Evolutionary conservation across 2,329 filamentous ascomycete genomes (phyloP), one percentile per base, ranked within the genome.

Genomic region (Aspergillus piperis): DNA sequence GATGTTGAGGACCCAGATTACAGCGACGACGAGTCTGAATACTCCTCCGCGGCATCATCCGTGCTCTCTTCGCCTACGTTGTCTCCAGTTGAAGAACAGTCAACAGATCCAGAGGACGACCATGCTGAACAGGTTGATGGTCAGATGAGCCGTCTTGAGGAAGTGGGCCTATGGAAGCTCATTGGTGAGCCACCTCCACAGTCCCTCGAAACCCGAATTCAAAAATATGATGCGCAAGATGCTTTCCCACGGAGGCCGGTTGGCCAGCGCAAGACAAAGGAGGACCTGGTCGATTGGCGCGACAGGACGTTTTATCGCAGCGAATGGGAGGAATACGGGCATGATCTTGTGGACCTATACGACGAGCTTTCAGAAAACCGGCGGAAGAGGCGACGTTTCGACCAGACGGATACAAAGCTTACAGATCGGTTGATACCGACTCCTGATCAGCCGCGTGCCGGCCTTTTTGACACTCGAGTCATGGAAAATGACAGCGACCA

Each of bases 51-150:
- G 25, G 25, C 17, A 11, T 30, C 23, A 8, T 30, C 52, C 10
- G 6, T 19, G 11, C 38, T n/a, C 38, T 41, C 38, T 8, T 41
- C 32, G 8, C 25, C 15, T 27, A 19, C 23, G 15, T n/a, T 17
- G 5, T 50, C 27, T 27, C n/a, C 15, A 8, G 52, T 59, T 3
- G 61, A 61, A 19, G 54, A 64, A 21, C 42, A 55, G 13, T 60
- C 59, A n/a, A 62, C 70, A 36, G 70, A 76, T 42, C 62, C 65
- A 2, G 77, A 82, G 69, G 78, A 81, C 36, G 64, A 69, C 3
- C 80, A 82, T 63, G 75, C 81, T 19, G 80, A 84, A 57, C 68
- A 70, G 1, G 67, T 84, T 23, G 85, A 88, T 66, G 71, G 72
- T 41, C 66, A 78, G 63, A 71, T 72, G 10, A 81, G 78, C 60